Base-by-base conservation (phyloP, 2,329 filamentous ascomycete genomes). In the Sporothrix pallida region DNA sequence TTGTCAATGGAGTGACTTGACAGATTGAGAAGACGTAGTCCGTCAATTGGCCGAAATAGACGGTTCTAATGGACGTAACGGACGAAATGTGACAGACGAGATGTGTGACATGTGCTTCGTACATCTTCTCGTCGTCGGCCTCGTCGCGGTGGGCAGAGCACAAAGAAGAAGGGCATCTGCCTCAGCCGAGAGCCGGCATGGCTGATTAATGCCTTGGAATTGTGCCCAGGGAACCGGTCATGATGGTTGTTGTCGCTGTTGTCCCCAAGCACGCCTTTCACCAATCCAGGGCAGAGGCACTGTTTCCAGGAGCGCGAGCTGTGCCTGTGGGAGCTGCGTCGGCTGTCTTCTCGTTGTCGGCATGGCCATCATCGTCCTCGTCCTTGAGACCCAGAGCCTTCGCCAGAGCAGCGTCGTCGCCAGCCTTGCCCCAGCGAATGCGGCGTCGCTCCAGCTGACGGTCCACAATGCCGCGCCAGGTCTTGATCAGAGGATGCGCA, bases 401-500 rank as follows among this genome's bases (percentile, higher is more conserved):
- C 12, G 69, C 67, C 48, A 77, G 62, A 1, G 50, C 70, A 0
- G 48, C 73, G 23, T 72, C 76, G 13, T 75, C 74, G 50, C 69
- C 62, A 2, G 58, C 37, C 12, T 17, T 69, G 48, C 54, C 73
- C 75, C 75, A 76, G 9, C 63, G 62, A 26, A 77, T 68, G 13
- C 75, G 73, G 8, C 58, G 31, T 65, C 79, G 82, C 74, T 75
- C 75, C 17, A 84, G 82, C 78, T 86, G 82, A 5, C 78, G 80
- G 26, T 81, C 77, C 1, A 88, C 81, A 9, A 83, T 80, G 1
- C 26, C 78, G 48, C 83, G 83, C 92, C 92, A 95, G 80, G 86
- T 90, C 74, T 77, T 81, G 54, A 94, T 80, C 69, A 93, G 76
- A 52, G 93, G 93, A 81, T 95, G 93, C 37, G 88, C 86, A 54